Evolutionary conservation across 768 basidiomycete genomes (phyloP).

Genomic region (Gyrodon lividus): DNA sequence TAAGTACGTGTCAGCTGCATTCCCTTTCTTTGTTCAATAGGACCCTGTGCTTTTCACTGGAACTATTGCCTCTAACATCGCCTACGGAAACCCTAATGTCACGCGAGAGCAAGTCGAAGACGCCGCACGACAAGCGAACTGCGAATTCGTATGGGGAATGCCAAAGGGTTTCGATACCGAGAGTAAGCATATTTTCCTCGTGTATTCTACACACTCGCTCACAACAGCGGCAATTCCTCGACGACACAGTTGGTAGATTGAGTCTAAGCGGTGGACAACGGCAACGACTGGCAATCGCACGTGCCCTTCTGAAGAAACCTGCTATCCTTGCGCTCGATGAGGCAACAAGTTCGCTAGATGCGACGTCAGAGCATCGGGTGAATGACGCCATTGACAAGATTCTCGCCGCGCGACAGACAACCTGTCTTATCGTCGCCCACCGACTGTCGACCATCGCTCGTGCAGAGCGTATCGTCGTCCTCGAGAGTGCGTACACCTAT

Average conservation of each 20-base stretch:
- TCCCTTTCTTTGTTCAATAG: slow-evolving; percentile 18
- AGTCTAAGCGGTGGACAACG: slow-evolving; percentile 65
- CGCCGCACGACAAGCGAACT: slow-evolving; percentile 89
- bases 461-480: slow-evolving; percentile 85
- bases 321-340: slow-evolving; percentile 87
- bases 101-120: slow-evolving; percentile 83
- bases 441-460: slow-evolving; percentile 86
- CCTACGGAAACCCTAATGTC: slow-evolving; percentile 75
- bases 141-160: slow-evolving; percentile 94
- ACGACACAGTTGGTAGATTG: slow-evolving; percentile 29
- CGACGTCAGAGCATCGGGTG: slow-evolving; percentile 82
- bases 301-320: slow-evolving; percentile 87
- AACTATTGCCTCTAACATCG: slow-evolving; percentile 93
- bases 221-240: not conserved
- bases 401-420: slow-evolving; percentile 73
- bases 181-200: slow-evolving; percentile 49
- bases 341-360: slow-evolving; percentile 86
- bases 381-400: slow-evolving; percentile 90
- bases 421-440: slow-evolving; percentile 88
- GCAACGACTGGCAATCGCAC: slow-evolving; percentile 78
- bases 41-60: slow-evolving; percentile 90
- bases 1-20: not conserved
- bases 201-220: slow-evolving; percentile 37
- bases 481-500: slow-evolving; percentile 56
- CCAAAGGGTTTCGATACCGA: slow-evolving; percentile 92